These are phyloP conservation scores for Fonsecaea pedrosoi DNA, from an alignment of 2,329 filamentous ascomycete genomes.

Conservation along the genomic window DNA sequence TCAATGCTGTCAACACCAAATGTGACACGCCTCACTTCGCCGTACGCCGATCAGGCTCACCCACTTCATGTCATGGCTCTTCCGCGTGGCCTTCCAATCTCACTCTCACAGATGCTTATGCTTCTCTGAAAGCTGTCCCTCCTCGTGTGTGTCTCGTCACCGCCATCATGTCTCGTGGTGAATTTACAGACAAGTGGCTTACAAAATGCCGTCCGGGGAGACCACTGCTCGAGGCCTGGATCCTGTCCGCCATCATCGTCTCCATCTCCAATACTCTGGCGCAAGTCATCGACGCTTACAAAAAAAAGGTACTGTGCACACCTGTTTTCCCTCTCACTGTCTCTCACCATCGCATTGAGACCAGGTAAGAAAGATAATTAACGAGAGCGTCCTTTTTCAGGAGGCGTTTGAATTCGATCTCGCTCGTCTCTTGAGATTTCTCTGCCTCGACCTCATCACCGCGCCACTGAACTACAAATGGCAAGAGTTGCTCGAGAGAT, in stretches of 20 bases:
- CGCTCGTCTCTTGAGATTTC: slow-evolving; percentile 60
- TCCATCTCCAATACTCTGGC: slow-evolving; percentile 62
- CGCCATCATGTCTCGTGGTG: slow-evolving; percentile 4
- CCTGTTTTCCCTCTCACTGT: background rate
- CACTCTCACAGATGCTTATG: background rate
- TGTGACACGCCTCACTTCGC: background rate
- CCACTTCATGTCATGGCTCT: background rate
- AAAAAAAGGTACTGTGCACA: slow-evolving; percentile 47
- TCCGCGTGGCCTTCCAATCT: background rate
- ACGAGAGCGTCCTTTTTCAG: slow-evolving; percentile 37
- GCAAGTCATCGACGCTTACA: slow-evolving; percentile 61
- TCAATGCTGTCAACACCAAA: background rate
- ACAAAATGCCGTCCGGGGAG: slow-evolving; percentile 38
- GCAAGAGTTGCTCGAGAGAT: slow-evolving; percentile 63
- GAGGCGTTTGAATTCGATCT: slow-evolving; percentile 56
- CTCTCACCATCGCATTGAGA: background rate
- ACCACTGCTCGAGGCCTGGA: slow-evolving; percentile 62
- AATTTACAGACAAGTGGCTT: slow-evolving; percentile 3
- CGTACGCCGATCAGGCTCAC: background rate
- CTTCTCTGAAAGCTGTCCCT: background rate
- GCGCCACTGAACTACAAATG: slow-evolving; percentile 65
- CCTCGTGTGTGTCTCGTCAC: background rate
- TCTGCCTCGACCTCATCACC: slow-evolving; percentile 60
- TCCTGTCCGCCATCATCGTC: slow-evolving; percentile 61
- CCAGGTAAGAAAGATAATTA: background rate